Evolutionary conservation across 495 filamentous ascomycete species (phyloP), one percentile per base, ranked within the genome.

Genomic region (Trichoderma virens): DNA sequence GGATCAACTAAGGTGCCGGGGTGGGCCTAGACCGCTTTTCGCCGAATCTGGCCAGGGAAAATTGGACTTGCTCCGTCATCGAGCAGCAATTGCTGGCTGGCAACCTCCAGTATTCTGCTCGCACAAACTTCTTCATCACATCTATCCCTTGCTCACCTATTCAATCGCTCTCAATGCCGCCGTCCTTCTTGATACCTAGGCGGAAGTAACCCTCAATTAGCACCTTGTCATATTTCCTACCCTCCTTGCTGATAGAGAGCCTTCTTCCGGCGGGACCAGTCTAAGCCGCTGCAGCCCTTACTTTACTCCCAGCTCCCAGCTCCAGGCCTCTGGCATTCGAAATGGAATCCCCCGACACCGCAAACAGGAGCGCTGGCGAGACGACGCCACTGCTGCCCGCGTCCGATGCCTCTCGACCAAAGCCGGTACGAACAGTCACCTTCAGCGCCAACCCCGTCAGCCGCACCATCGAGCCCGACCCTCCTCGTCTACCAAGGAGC

Each of bases 381-480:
- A 47, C 56, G 39, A 76, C 78, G 27, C 76, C 78, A 45, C 73
- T 82, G 43, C 66, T 80, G 8, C 67, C 68, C n/a, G 18, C 65
- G 5, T 11, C 72, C 25, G 78, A 75, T 30, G 47, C 71, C 13
- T 56, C 41, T n/a, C 73, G 76, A 14, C 66, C 73, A 11, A 71
- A 69, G 56, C 71, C 74, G 20, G 67, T 69, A 35, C 75, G 79
- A 60, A 80, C 70, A 60, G 79, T 82, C 68, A 81, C 79, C 7
- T 82, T 82, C 69, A 79, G 80, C 54, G 72, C 77, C 23, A 81
- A 81, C 62, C 79, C 79, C 62, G 75, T 80, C 60, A 72, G 72
- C 59, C 76, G 78, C 66, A 82, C 79, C 31, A 80, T 82, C 65
- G 78, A 80, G 64, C 77, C 78, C 18, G 79, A 67, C 62, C 47